A percentile compares a stretch with the other conserved stretches of the same genome.
phyloP scores from a whole-genome alignment of 1,139 yeast genomes.

The Pichia sp. region DNA sequence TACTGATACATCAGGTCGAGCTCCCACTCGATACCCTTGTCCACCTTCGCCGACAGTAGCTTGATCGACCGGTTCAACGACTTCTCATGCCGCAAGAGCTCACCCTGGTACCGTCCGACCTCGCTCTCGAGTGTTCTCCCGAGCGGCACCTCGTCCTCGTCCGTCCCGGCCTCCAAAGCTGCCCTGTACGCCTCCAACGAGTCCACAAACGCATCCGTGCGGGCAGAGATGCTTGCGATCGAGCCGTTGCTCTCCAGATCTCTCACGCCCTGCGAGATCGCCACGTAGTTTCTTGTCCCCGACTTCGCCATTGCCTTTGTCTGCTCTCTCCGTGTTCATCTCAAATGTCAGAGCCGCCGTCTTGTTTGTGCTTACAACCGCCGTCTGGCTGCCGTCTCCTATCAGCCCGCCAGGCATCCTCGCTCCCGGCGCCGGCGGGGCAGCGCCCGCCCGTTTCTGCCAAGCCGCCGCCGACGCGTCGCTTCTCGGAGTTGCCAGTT shows the following conservation, averaged over 20 bases:
- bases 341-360: neutral
- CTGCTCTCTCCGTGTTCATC: neutral
- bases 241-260: slow-evolving; percentile 24
- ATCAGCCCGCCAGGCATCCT: neutral
- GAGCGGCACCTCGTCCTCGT: neutral
- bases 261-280: slow-evolving; percentile 30
- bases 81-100: slow-evolving; percentile 26
- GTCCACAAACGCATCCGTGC: slow-evolving; percentile 9
- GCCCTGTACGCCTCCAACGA: neutral
- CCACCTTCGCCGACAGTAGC: slow-evolving; percentile 33
- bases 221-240: slow-evolving; percentile 30
- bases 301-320: neutral
- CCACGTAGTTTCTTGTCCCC: slow-evolving; percentile 8
- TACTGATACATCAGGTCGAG: slow-evolving; percentile 35
- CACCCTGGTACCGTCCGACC: slow-evolving; percentile 6
- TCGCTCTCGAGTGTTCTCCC: neutral
- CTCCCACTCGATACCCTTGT: slow-evolving; percentile 33
- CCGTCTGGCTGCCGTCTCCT: too few relatives aligned
- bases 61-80: slow-evolving; percentile 29
- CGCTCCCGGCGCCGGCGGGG: neutral
- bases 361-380: neutral
- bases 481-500: neutral
- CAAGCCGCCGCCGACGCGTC: neutral
- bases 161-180: neutral
- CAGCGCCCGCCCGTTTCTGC: neutral